Base-by-base conservation (phyloP, 2,329 filamentous ascomycete genomes). In the Colletotrichum somersetense region DNA sequence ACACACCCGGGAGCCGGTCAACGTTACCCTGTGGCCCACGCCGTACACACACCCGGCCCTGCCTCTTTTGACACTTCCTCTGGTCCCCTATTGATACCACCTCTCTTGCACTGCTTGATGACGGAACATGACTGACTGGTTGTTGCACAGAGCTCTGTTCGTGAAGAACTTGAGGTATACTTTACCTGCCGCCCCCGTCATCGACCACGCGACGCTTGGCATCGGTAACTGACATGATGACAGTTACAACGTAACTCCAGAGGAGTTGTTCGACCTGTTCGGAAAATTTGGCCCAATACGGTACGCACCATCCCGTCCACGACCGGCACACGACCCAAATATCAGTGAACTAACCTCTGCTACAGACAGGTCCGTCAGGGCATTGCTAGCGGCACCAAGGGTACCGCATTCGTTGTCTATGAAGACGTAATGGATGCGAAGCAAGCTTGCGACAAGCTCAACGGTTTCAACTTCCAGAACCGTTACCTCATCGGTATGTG, bases 401-500 rank as follows among this genome's bases (percentile, higher is more conserved):
- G 96, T 82, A 99, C 96, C 66, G 96, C 96, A 77, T 99, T 97
- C 84, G 96, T 99, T 78, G 96, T 99, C 85, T 99, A 98, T 88
- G 96, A 98, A 85, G 96, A 99, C 89, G 96, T 98, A 77, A 93
- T 96, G 89, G 96, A 99, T 88, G 95, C 96, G 77, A 99, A 99
- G 87, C 92, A 95, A 85, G 96, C 96, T 81, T 98, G 96, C 89
- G 96, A 99, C 88, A 98, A 98, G 88, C 89, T 99, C 83, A 99
- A 99, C 88, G 96, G 96, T 82, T 99, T 97, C 91, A 99, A 99
- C 88, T 99, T 99, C 84, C 96, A 99, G 88, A 97, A 96, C 86
- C 93, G 96, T 82, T 99, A 99, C 85, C 93, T 99, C 78, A 96
- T 99, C 80, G 95, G 94, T 97, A 90, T 74, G 94, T 91, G 62